phyloP scores from a whole-genome alignment of 2,329 filamentous ascomycete species.

The Diplodia seriata region DNA sequence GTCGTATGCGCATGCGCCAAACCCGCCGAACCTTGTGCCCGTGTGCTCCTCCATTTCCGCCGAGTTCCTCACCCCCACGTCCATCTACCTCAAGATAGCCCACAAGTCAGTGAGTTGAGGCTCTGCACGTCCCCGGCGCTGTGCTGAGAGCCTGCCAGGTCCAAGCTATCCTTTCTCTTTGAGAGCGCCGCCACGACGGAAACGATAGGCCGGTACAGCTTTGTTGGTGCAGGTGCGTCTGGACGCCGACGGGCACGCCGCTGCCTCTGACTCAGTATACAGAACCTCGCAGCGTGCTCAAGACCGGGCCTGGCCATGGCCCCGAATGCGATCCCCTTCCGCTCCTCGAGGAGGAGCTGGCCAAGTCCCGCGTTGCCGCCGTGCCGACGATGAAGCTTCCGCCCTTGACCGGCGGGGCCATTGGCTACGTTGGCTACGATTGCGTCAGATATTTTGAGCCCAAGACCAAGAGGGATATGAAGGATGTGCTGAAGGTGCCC shows the following conservation, averaged over 20 bases:
- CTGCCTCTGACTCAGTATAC: constrained; percentile 25
- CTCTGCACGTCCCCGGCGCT: constrained; percentile 7
- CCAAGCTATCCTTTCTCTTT: constrained; percentile 88
- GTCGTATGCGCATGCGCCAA: constrained; percentile 57
- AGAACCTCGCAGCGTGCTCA: constrained; percentile 77
- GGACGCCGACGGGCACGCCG: neutral
- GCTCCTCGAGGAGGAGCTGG: constrained; percentile 79
- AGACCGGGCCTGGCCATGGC: constrained; percentile 87
- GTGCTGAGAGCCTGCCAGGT: constrained; percentile 45
- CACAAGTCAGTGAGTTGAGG: constrained; percentile 64
- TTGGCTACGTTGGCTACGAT: constrained; percentile 97
- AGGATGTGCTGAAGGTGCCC: constrained; percentile 86
- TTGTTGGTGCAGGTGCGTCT: constrained; percentile 77
- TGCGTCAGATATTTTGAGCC: constrained; percentile 98
- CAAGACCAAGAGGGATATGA: constrained; percentile 86
- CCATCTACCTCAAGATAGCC: constrained; percentile 91
- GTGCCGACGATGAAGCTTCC: constrained; percentile 84
- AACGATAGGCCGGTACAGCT: constrained; percentile 93
- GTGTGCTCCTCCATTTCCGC: constrained; percentile 85
- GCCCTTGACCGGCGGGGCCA: constrained; percentile 86
- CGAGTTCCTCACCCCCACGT: constrained; percentile 92
- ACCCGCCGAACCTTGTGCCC: constrained; percentile 79
- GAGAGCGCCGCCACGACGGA: constrained; percentile 93
- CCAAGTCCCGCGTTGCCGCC: constrained; percentile 77
- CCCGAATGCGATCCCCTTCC: constrained; percentile 84